These are phyloP conservation scores for Teratosphaeria viscida DNA, from an alignment of 2,329 filamentous ascomycete species.

Conservation along the genomic window DNA sequence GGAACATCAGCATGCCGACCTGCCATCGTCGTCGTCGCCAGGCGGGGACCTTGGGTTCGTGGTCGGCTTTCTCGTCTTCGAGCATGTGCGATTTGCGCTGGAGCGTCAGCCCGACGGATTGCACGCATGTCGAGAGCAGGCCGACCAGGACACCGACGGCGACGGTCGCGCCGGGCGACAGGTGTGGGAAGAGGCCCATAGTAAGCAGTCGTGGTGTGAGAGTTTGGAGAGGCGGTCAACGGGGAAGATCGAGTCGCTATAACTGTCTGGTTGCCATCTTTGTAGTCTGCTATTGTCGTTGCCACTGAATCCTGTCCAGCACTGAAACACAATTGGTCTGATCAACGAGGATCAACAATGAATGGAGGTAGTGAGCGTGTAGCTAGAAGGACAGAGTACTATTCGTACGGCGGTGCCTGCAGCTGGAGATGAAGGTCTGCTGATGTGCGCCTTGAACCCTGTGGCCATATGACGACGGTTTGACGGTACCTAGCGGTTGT, in stretches of 20 bases:
- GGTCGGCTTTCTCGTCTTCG: constrained; percentile 81
- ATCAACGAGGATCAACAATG: not conserved
- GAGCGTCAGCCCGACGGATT: constrained; percentile 87
- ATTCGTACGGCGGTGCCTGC: too few relatives aligned
- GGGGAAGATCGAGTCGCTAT: not conserved
- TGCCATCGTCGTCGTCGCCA: constrained; percentile 91
- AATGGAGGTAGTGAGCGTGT: not conserved
- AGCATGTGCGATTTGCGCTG: constrained; percentile 97
- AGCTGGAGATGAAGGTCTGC: too few relatives aligned
- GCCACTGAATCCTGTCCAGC: not conserved
- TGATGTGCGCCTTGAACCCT: too few relatives aligned
- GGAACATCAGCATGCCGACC: constrained; percentile 91
- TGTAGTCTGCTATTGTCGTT: not conserved
- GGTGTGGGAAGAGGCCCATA: constrained; percentile 6
- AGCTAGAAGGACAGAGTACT: too few relatives aligned
- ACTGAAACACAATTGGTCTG: not conserved
- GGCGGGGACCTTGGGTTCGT: constrained; percentile 71
- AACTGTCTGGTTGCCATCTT: not conserved
- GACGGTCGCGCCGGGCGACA: constrained; percentile 27
- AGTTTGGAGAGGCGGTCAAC: not conserved
- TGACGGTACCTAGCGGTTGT: too few relatives aligned
- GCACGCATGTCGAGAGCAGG: constrained; percentile 83
- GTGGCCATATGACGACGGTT: too few relatives aligned
- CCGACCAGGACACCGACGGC: constrained; percentile 80
- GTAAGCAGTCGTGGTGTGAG: not conserved